Evolutionary conservation across 371 early-diverging fungal genomes (phyloP).

Genomic region (Blyttiomyces sp.): DNA sequence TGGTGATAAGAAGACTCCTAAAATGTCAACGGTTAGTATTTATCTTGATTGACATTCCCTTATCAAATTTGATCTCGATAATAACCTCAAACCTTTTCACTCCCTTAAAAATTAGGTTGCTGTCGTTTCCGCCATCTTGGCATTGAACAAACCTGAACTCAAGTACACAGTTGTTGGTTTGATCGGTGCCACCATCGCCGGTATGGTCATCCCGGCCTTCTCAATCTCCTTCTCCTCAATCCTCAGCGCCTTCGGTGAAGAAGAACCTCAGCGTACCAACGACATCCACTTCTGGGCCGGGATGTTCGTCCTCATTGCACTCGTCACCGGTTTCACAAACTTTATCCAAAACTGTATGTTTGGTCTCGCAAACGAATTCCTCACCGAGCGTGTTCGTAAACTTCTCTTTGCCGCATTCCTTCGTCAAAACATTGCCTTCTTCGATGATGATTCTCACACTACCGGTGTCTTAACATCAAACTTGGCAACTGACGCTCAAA

Average conservation of each 20-base stretch:
- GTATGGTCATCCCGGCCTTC: conserved; percentile 15
- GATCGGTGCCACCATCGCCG: conserved; percentile 29
- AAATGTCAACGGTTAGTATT: conserved; percentile 4
- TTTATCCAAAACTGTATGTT: not conserved
- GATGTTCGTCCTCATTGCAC: conserved; percentile 65
- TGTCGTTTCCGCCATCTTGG: conserved; percentile 18
- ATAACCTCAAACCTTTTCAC: too few relatives aligned
- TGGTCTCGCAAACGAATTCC: conserved; percentile 9
- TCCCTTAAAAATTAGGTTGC: not conserved
- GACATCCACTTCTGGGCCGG: conserved; percentile 58
- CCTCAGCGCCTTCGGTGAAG: not conserved
- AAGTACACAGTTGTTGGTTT: conserved; percentile 20
- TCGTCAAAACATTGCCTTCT: conserved; percentile 81
- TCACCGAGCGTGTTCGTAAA: conserved; percentile 59
- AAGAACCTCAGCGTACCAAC: not conserved
- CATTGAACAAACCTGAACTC: conserved; percentile 33
- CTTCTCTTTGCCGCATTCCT: conserved; percentile 57
- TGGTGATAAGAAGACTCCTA: not conserved
- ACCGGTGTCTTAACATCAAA: conserved; percentile 78
- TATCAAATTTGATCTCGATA: too few relatives aligned
- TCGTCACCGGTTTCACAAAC: conserved; percentile 19
- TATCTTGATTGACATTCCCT: not conserved
- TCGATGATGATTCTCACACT: conserved; percentile 73
- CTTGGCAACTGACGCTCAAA: conserved; percentile 76
- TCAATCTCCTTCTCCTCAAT: not conserved